Evolutionary conservation across 169 alveolate species (phyloP).

Genomic region (Fabrea salina): DNA sequence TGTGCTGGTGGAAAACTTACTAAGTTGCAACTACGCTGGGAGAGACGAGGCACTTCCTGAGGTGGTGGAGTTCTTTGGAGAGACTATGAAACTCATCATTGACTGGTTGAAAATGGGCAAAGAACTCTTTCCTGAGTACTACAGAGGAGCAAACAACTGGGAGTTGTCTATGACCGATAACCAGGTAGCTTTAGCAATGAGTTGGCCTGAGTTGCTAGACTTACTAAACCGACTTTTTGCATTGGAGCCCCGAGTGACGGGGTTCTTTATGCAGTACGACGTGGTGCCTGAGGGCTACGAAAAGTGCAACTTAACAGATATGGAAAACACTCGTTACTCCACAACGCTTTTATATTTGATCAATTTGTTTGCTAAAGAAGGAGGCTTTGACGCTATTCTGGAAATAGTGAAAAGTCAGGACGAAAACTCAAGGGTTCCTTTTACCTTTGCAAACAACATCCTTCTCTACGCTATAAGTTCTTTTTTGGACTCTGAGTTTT

Average conservation of each 20-base stretch:
- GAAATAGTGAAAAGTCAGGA: conserved; percentile 18
- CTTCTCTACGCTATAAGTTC: not conserved
- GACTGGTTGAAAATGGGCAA: conserved; percentile 43
- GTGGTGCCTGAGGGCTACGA: conserved; percentile 23
- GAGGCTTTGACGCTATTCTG: conserved; percentile 43
- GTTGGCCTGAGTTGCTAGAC: conserved; percentile 44
- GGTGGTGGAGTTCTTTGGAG: conserved; percentile 31
- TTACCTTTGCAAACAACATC: not conserved
- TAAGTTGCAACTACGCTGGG: not conserved
- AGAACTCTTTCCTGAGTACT: conserved; percentile 29
- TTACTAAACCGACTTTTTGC: conserved; percentile 45
- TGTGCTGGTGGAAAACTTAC: conserved; percentile 37
- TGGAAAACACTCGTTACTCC: not conserved
- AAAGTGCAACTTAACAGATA: not conserved
- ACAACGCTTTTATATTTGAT: not conserved
- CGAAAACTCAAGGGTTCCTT: conserved; percentile 23
- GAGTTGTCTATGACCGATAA: conserved; percentile 52
- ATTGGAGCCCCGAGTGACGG: conserved; percentile 36
- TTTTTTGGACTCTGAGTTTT: conserved; percentile 36
- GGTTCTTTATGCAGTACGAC: conserved; percentile 42
- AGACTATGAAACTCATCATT: conserved; percentile 36
- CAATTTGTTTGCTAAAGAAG: conserved; percentile 17
- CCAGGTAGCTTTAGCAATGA: conserved; percentile 40
- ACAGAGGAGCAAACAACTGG: conserved; percentile 28
- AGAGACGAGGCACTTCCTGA: conserved; percentile 26